Evolutionary conservation across 805 yeast genomes (phyloP).

Genomic region (Brettanomyces naardenensis): DNA sequence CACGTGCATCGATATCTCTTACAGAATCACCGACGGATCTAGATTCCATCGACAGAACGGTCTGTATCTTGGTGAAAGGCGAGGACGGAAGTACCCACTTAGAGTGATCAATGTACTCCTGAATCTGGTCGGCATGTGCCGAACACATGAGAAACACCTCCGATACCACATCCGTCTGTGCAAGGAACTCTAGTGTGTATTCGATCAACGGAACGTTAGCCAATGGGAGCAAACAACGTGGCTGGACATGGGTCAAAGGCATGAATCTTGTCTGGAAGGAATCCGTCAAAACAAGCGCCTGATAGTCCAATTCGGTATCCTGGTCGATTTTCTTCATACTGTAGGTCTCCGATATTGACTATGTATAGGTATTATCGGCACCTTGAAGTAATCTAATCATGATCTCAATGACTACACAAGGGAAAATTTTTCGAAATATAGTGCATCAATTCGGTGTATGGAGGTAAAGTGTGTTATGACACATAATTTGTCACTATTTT

Average conservation of each 20-base stretch:
- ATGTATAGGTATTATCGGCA: too few species aligned
- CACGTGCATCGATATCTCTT: constrained; percentile 90
- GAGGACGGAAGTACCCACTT: constrained; percentile 64
- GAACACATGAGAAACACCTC: constrained; percentile 90
- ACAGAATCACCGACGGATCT: constrained; percentile 94
- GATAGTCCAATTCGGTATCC: constrained; percentile 66
- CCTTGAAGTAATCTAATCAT: too few species aligned
- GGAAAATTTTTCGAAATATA: too few species aligned
- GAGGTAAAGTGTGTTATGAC: too few species aligned
- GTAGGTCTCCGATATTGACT: background rate
- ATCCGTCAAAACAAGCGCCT: constrained; percentile 92
- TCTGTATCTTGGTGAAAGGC: constrained; percentile 71
- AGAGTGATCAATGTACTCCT: constrained; percentile 66
- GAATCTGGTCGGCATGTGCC: constrained; percentile 83
- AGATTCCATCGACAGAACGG: constrained; percentile 78
- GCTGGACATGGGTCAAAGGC: constrained; percentile 81
- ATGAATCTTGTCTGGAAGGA: constrained; percentile 86
- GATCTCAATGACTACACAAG: too few species aligned
- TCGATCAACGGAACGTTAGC: constrained; percentile 93
- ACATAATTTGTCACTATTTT: too few species aligned
- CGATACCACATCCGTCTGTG: constrained; percentile 71
- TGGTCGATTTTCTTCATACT: constrained; percentile 5
- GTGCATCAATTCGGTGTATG: too few species aligned
- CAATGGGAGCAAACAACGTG: constrained; percentile 85
- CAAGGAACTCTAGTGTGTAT: constrained; percentile 89